A percentile compares a stretch with the other conserved stretches of the same genome.
These are phyloP conservation scores for Thinopyrum elongatum DNA, from an alignment of 176 grass and related monocot genomes.

Conservation along the genomic window DNA sequence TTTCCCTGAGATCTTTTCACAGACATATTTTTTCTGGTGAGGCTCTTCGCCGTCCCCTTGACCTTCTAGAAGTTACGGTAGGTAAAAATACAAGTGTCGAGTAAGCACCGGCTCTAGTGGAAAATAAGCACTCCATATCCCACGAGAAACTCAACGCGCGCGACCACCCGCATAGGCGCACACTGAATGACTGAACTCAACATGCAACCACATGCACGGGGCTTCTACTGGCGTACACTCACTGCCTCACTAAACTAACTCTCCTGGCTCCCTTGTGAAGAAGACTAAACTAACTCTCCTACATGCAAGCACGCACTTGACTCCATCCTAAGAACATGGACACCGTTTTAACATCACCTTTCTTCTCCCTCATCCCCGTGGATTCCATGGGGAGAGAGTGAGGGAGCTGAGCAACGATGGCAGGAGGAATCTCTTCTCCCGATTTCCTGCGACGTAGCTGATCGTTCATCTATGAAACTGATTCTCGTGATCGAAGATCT, in stretches of 20 bases:
- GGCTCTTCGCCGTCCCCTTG: too few relatives aligned
- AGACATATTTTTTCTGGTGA: too few relatives aligned
- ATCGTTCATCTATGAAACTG: background rate
- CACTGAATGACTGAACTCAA: background rate
- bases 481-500: background rate
- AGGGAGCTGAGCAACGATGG: background rate
- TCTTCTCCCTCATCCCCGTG: background rate
- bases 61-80: too few relatives aligned
- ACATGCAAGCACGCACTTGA: background rate
- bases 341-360: background rate
- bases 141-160: background rate
- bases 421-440: background rate
- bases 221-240: background rate
- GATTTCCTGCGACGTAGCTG: background rate
- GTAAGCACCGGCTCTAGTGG: background rate
- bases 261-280: too few relatives aligned
- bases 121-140: background rate
- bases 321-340: background rate
- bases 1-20: too few relatives aligned
- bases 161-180: background rate
- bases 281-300: background rate
- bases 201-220: slow-evolving; percentile 7
- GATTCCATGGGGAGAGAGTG: background rate
- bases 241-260: background rate
- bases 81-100: too few relatives aligned